Evolutionary conservation across 176 grass and related monocot genomes (phyloP).

Genomic region (Musa troglodytarum): DNA sequence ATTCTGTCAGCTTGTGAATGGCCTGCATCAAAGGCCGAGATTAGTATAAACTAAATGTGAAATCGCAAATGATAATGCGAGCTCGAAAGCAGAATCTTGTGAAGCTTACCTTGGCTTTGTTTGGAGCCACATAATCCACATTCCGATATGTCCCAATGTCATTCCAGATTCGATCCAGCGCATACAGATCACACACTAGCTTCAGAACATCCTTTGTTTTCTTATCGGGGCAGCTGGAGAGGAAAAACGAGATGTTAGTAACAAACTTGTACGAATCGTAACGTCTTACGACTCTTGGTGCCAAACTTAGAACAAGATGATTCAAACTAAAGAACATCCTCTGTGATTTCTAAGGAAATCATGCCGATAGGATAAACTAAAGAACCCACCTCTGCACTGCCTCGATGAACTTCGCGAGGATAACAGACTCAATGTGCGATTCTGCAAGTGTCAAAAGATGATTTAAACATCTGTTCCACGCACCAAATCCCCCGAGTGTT

Average conservation of each 20-base stretch:
- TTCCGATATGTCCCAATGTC: slow-evolving; percentile 92
- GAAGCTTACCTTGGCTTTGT: slow-evolving; percentile 73
- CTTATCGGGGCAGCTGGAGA: slow-evolving; percentile 74
- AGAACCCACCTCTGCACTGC: slow-evolving; percentile 56
- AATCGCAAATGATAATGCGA: slow-evolving; percentile 4
- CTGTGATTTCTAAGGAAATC: too few relatives aligned
- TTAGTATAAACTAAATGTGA: neutral
- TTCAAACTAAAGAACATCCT: neutral
- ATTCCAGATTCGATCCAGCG: slow-evolving; percentile 88
- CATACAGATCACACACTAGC: slow-evolving; percentile 91
- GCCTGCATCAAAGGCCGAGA: slow-evolving; percentile 37
- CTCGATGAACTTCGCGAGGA: slow-evolving; percentile 91
- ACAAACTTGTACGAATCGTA: too few relatives aligned
- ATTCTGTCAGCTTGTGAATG: slow-evolving; percentile 83
- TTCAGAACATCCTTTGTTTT: slow-evolving; percentile 62
- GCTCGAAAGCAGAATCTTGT: slow-evolving; percentile 10
- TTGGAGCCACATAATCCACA: slow-evolving; percentile 87
- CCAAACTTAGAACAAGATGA: neutral
- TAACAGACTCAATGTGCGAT: slow-evolving; percentile 83
- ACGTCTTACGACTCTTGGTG: too few relatives aligned
- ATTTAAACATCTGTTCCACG: slow-evolving; percentile 99
- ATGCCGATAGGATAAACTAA: neutral
- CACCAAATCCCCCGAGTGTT: slow-evolving; percentile 84
- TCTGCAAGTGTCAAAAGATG: slow-evolving; percentile 86
- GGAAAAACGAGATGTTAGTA: neutral